These are phyloP conservation scores for Mycena olivaceomarginata DNA, from an alignment of 768 basidiomycete genomes.

Conservation along the genomic window DNA sequence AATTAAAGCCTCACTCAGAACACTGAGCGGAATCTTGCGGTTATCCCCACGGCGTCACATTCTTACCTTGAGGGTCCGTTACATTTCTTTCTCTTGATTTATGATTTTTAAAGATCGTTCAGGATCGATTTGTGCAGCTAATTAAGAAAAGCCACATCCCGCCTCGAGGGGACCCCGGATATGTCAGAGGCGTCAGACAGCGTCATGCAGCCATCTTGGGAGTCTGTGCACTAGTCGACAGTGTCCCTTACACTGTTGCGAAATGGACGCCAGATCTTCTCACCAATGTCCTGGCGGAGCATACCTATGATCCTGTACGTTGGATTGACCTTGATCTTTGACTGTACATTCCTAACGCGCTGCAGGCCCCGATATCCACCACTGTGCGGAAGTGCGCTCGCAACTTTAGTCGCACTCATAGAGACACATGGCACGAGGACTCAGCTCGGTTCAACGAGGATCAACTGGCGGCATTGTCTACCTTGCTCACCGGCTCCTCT, in stretches of 20 bases:
- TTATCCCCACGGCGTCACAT: conserved; percentile 88
- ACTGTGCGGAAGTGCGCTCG: conserved; percentile 89
- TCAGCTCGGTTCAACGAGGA: conserved; percentile 91
- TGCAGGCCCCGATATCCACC: conserved; percentile 87
- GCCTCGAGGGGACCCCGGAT: conserved; percentile 75
- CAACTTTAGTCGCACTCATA: conserved; percentile 88
- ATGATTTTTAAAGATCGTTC: conserved; percentile 6
- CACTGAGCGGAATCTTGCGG: conserved; percentile 88
- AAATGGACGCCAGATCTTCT: conserved; percentile 94
- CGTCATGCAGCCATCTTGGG: conserved; percentile 95
- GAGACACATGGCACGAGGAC: conserved; percentile 95
- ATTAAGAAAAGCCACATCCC: conserved; percentile 83
- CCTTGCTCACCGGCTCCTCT: conserved; percentile 90
- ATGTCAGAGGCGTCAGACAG: conserved; percentile 83
- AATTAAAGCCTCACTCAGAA: conserved; percentile 61
- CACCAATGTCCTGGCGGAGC: conserved; percentile 85
- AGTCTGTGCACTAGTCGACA: conserved; percentile 94
- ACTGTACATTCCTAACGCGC: neutral
- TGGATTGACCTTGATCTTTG: neutral
- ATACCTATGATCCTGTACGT: conserved; percentile 89
- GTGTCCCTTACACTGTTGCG: conserved; percentile 97
- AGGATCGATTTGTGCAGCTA: conserved; percentile 89
- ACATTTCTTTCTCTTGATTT: conserved; percentile 43
- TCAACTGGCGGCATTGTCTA: conserved; percentile 87
- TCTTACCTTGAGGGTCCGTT: conserved; percentile 78